Evolutionary conservation across 306 rosid species (phyloP).

Genomic region (Canavalia gladiata): DNA sequence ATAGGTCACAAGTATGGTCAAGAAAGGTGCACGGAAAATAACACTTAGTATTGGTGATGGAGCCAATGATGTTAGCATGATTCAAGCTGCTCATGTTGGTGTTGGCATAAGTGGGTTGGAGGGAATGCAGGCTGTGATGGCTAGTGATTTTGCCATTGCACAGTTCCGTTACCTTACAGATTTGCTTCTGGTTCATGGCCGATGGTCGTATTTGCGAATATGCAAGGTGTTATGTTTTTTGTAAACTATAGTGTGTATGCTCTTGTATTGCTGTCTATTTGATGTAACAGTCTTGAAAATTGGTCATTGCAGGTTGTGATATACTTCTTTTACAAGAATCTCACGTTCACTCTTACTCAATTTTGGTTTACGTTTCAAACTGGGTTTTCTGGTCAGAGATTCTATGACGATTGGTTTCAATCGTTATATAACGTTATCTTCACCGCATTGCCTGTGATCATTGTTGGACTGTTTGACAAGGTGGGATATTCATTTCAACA

Average conservation of each 20-base stretch:
- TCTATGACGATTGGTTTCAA: slow-evolving; percentile 97
- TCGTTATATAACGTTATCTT: slow-evolving; percentile 92
- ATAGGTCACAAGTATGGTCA: slow-evolving; percentile 95
- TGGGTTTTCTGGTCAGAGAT: slow-evolving; percentile 98
- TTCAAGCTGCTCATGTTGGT: slow-evolving; percentile 99
- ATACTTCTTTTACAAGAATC: slow-evolving; percentile 98
- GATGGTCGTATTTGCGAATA: slow-evolving; percentile 96
- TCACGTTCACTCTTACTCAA: slow-evolving; percentile 94
- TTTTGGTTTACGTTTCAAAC: slow-evolving; percentile 99
- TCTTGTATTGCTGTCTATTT: slow-evolving; percentile 19
- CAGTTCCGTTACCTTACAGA: slow-evolving; percentile 96
- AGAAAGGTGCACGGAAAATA: slow-evolving; percentile 88
- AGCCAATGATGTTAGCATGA: slow-evolving; percentile 99
- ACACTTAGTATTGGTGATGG: slow-evolving; percentile 98
- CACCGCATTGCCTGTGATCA: slow-evolving; percentile 93
- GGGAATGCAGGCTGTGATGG: slow-evolving; percentile 99
- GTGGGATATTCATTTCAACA: slow-evolving; percentile 55
- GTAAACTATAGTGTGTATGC: slow-evolving; percentile 11
- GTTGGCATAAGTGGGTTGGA: slow-evolving; percentile 97
- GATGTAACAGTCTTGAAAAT: slow-evolving; percentile 33
- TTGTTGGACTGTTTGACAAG: slow-evolving; percentile 95
- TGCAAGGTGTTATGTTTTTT: slow-evolving; percentile 78
- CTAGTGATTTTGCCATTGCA: slow-evolving; percentile 98
- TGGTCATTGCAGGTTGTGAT: slow-evolving; percentile 78
- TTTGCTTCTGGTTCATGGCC: slow-evolving; percentile 98